Base-by-base conservation (phyloP, 768 basidiomycete genomes). In the Tricholoma terreum region DNA sequence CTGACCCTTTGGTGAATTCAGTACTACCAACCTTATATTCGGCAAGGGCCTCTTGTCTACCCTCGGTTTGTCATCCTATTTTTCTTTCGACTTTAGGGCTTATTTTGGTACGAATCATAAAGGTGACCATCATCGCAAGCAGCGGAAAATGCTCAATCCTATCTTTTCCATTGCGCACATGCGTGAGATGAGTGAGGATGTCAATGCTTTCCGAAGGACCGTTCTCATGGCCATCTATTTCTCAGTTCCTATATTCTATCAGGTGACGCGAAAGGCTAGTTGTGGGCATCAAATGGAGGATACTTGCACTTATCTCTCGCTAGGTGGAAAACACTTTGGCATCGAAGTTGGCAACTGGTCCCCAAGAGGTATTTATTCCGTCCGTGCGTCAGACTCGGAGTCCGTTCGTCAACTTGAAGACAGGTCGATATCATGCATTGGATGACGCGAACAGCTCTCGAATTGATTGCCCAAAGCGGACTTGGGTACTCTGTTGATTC, bases 81-180 rank as follows among this genome's bases (percentile, higher is more conserved):
- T 27, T 24, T 15, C 24, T 14, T 27, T 15, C 27, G 3, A 1
- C 9, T 30, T 17, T 6, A 2, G 14, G 31, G 22, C 31, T 35
- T 53, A 43, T 19, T 15, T n/a, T 22, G 2, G 10, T 12, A 14
- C 5, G 33, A 17, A 7, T n/a, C n/a, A 24, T 27, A 6, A 19
- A 62, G 62, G 63, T 24, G 60, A 63, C 40, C 48, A 55, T 8
- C 65, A 67, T 40, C 58, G 55, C 31, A 65, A 45, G 43, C 74
- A 75, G 54, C 60, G 74, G 19, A 75, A 73, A 53, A 62, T 75
- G 63, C 52, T 77, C 10, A 74, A 72, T 58, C 74, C 74, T 3
- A 71, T 73, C 2, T 77, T 77, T 53, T 74, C 74, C 4, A 67
- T 64, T 15, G 63, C 65, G 0, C 71, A 75, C 49, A 66, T 77